Percentiles rank a stretch among this genome's conserved stretches.
Conservation (phyloP, 192 early-diverging fungal species). For the Bifiguratus adelaidae region DNA sequence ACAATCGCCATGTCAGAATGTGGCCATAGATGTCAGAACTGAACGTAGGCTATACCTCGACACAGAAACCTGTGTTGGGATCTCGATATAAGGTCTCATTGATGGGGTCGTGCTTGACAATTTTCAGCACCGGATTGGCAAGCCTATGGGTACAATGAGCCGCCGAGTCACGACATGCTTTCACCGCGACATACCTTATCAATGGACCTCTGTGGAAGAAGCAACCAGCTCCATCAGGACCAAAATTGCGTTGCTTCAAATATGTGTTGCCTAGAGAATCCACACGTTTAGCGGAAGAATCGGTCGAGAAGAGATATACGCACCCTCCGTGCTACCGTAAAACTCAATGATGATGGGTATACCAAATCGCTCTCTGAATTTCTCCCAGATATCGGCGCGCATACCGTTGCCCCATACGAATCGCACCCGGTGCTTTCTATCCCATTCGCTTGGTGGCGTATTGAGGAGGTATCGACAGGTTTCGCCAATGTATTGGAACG, state of each 20-base stretch:
- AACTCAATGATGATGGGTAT: conserved; percentile 50
- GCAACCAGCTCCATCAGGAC: conserved; percentile 2
- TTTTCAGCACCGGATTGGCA: conserved; percentile 17
- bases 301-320: no score
- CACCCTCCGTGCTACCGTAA: conserved; percentile 58
- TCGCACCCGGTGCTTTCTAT: conserved; percentile 41
- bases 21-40: no score
- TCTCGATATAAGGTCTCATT: conserved; percentile 32
- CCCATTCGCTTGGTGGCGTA: conserved; percentile 30
- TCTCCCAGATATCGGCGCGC: conserved; percentile 53
- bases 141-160: no score
- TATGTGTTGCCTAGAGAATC: no score
- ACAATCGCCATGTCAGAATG: no score
- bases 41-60: no score
- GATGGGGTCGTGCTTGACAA: conserved; percentile 41
- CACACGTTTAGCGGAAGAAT: no score
- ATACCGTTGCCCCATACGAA: conserved; percentile 59
- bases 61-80: conserved; percentile 31
- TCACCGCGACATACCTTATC: conserved; percentile 7
- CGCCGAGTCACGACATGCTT: no score
- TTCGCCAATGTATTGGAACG: conserved; percentile 55
- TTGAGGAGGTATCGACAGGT: conserved; percentile 52
- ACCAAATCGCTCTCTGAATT: conserved; percentile 48
- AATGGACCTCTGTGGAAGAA: conserved; percentile 5
- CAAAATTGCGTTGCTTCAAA: no score